Evolutionary conservation across 768 basidiomycete genomes (phyloP).

Genomic region (Auricularia heimuer): DNA sequence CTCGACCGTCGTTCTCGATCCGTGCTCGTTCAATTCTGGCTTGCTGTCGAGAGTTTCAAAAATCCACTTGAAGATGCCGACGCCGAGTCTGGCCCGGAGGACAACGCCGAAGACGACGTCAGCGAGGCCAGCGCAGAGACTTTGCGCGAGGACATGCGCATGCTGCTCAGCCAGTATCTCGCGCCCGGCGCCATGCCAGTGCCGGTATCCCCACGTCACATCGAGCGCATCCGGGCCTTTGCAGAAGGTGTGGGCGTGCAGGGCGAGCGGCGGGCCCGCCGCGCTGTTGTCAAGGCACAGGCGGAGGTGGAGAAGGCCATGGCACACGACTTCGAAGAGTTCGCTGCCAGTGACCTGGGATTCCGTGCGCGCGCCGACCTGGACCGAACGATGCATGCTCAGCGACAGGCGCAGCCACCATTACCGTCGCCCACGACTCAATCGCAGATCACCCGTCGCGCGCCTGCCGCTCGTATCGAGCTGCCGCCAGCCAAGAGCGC

Average conservation of each 20-base stretch:
- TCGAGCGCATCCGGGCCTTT: constrained; percentile 61
- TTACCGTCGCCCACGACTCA: background rate
- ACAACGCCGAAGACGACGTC: constrained; percentile 53
- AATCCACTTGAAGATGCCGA: constrained; percentile 84
- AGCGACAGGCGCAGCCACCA: constrained; percentile 2
- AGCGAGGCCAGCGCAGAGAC: constrained; percentile 38
- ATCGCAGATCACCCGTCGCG: background rate
- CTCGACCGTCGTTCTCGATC: constrained; percentile 87
- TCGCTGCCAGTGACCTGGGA: constrained; percentile 84
- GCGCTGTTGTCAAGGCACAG: constrained; percentile 77
- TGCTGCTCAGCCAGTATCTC: constrained; percentile 59
- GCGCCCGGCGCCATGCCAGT: constrained; percentile 42
- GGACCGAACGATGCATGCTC: constrained; percentile 2
- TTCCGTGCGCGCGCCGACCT: constrained; percentile 77
- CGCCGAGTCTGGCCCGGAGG: constrained; percentile 26
- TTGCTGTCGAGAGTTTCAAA: constrained; percentile 96
- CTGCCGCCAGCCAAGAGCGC: background rate
- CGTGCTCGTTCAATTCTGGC: constrained; percentile 90
- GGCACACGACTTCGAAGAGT: constrained; percentile 86
- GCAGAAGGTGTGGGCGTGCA: constrained; percentile 39
- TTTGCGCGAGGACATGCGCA: constrained; percentile 75
- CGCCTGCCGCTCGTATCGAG: background rate
- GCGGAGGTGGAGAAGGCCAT: constrained; percentile 78
- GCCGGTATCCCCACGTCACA: constrained; percentile 58
- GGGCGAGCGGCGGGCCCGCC: constrained; percentile 50